Evolutionary conservation across 257 asterid species (phyloP), one percentile per base, ranked within the genome.

Genomic region (Nicotiana benthamiana): DNA sequence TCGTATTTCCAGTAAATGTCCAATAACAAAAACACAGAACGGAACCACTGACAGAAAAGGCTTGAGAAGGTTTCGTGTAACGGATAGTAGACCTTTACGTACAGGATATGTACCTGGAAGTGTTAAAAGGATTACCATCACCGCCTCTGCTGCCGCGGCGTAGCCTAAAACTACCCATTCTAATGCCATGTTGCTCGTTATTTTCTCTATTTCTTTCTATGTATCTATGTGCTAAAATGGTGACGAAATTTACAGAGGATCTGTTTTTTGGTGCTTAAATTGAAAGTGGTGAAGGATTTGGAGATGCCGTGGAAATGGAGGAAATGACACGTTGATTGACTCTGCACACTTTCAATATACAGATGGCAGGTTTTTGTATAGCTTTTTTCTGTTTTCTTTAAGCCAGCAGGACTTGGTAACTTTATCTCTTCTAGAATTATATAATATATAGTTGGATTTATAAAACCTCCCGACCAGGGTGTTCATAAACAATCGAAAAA

Each of bases 1-100:
- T 91, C 92, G 70, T 87, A 86, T 43, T 91, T 91, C 93, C 92
- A 91, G 83, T 90, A 90, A 16, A 91, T 90, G 65, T 91, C 93
- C 77, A 90, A 15, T 10, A 90, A 26, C 81, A 90, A 91, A 90
- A 0, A 81, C 26, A 68, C 91, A 86, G 9, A 85, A 90, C 2
- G 96, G 91, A 0, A 91, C 81, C 32, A 90, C 80, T 0, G 90
- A 63, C 4, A 88, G 91, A 66, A 90, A 83, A 1, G 96, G 93
- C 56, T 87, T 88, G 1, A 88, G 83, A 0, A 87, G 59, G 30
- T 68, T 85, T 18, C 90, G 88, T 0, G 86, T 78, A 9, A 87
- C 88, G 67, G 89, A 62, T 68, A 82, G 59, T 27, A 90, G 51
- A 2, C 91, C 90, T 67, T 86, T 87, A 5, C 91, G 87, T 8